Percentiles rank a stretch among this genome's conserved stretches.
phyloP scores from a whole-genome alignment of 139 green algal genomes.

The Chlorella sp. region DNA sequence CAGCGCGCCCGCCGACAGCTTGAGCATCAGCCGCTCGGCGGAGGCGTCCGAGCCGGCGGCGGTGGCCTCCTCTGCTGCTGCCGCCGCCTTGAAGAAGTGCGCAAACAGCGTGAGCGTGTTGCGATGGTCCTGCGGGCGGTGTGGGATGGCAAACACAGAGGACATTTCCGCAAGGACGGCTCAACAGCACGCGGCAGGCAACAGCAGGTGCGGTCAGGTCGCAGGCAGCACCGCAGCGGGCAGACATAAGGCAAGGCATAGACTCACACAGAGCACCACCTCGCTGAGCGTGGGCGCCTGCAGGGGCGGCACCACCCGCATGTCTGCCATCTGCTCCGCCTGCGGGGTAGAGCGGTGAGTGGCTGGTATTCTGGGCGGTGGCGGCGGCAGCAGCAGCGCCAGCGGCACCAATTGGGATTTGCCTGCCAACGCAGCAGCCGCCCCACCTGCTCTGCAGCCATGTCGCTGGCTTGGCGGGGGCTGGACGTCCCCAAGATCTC shows the following conservation, averaged over 20 bases:
- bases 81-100: not conserved
- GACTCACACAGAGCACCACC: not conserved
- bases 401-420: too few relatives aligned
- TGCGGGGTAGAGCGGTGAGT: not conserved
- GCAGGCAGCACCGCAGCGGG: too few relatives aligned
- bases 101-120: not conserved
- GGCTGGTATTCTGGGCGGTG: too few relatives aligned
- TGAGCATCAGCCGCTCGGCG: not conserved
- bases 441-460: too few relatives aligned
- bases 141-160: too few relatives aligned
- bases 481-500: not conserved
- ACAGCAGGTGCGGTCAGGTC: too few relatives aligned
- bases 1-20: not conserved
- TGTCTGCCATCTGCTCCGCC: not conserved
- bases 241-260: too few relatives aligned
- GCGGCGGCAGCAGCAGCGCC: too few relatives aligned
- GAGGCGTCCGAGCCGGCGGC: not conserved
- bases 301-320: not conserved
- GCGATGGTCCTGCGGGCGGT: not conserved
- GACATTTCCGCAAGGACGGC: too few relatives aligned
- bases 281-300: not conserved
- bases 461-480: not conserved
- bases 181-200: not conserved
- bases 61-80: not conserved
- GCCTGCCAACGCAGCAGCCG: too few relatives aligned